Conservation (phyloP, 768 basidiomycete species). For the Pisolithus sp. region DNA sequence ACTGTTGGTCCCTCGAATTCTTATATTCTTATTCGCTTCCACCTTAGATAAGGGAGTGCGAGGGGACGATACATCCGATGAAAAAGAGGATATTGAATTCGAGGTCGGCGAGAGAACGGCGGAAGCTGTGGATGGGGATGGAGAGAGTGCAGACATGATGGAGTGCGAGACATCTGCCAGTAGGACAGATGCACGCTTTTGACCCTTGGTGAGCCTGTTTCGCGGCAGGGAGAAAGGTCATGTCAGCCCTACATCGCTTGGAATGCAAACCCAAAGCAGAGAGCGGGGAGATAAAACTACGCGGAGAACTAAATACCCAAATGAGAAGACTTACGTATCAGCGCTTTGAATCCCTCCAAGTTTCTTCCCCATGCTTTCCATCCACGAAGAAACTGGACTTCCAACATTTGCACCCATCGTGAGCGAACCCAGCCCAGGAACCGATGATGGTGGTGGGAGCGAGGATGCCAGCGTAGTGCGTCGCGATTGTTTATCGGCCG, state of each 20-base stretch:
- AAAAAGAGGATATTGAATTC: constrained; percentile 7
- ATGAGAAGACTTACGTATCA: constrained; percentile 41
- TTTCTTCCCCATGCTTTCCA: constrained; percentile 55
- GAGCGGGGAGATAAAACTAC: too few relatives aligned
- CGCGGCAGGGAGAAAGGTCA: not conserved
- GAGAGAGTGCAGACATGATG: constrained; percentile 39
- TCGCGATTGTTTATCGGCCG: not conserved
- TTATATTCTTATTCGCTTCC: constrained; percentile 13
- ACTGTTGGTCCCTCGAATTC: constrained; percentile 8
- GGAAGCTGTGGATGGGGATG: constrained; percentile 30
- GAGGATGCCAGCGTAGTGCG: not conserved
- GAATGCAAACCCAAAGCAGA: too few relatives aligned
- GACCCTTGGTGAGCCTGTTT: constrained; percentile 55
- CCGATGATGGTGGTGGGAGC: constrained; percentile 32
- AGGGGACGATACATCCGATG: constrained; percentile 1
- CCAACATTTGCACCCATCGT: constrained; percentile 20
- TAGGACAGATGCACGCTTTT: constrained; percentile 62
- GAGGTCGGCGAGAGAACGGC: constrained; percentile 18
- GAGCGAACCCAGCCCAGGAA: constrained; percentile 35
- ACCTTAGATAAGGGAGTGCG: constrained; percentile 6
- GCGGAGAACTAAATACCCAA: not conserved
- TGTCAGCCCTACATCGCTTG: not conserved
- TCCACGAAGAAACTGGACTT: constrained; percentile 37
- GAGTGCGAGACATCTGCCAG: constrained; percentile 60
- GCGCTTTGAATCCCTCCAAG: constrained; percentile 51